Evolutionary conservation across 768 basidiomycete genomes (phyloP), one percentile per base, ranked within the genome.

Genomic region (Xerocomellus amylosporus): DNA sequence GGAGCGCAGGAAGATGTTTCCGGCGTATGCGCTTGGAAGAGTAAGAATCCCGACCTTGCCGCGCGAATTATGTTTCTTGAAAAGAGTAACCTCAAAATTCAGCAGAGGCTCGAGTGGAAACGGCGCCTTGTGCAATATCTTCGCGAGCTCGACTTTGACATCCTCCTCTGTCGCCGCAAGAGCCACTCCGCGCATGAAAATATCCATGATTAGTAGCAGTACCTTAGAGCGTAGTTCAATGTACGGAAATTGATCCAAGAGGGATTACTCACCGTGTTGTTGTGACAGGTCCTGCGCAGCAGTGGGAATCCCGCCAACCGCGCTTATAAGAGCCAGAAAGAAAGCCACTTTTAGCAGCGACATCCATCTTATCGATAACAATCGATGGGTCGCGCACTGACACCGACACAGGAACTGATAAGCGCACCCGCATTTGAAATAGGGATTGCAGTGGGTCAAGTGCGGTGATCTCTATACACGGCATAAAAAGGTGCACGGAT

Each of bases 21-120:
- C 74, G 1, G 45, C 54, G 2, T 19, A 39, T 39, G 24, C 50
- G 24, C 36, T 58, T 0, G 75, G 65, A 14, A 75, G 56, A 1
- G 69, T 72, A 20, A 75, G 63, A 5, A 74, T 59, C 28, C 74
- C 74, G 2, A 47, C 47, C 15, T 60, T 63, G 20, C 70, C 70
- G 7, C 66, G 64, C 0, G 41, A 0, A n/a, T 62, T 41, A 15
- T 58, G 0, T 20, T 53, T 64, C 31, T 53, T 60, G 51, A 74
- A 75, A 2, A 76, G 53, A 8, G 20, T n/a, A 5, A 73, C 48
- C 8, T 71, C 71, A 36, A 75, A 75, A 30, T 75, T 76, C n/a
- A 72, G 44, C 2, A 31, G 42, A 5, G 64, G 59, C 2, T 62
- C 24, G 4, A 53, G 52, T 7, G 67, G 58, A 52, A 75, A 75